Evolutionary conservation across 2,329 filamentous ascomycete species (phyloP), one percentile per base, ranked within the genome.

Genomic region (Sporothrix globosa): DNA sequence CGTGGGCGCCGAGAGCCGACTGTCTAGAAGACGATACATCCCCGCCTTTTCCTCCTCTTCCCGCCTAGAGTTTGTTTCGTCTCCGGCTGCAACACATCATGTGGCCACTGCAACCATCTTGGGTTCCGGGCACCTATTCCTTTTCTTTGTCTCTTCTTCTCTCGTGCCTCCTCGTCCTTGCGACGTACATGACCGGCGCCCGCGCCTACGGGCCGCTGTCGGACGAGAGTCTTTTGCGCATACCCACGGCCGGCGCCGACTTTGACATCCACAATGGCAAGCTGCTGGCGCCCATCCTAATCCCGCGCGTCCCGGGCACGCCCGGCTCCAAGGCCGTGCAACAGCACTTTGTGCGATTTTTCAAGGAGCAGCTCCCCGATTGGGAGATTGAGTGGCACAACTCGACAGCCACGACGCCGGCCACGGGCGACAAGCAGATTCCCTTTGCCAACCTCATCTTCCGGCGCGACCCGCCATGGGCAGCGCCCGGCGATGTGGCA

Each of bases 381-480:
- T 99, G 96, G 96, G 86, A 83, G 5, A 79, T 97, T 56, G 85
- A 90, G 63, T 92, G 92, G 81, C 95, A 99, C 77, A 98, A 98
- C 80, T 93, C 92, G n/a, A 95, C 92, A 0, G 87, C 90, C 39
- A 91, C 85, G 74, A 98, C 95, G 0, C 95, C 95, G 0, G 87
- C 87, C 0, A 92, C 91, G 0, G 89, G 89, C 6, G 84, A 88
- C 71, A 84, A 84, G 69, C 84, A 92, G 7, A 83, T 98, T 0
- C 92, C 93, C 0, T 98, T 99, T 78, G 83, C 87, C 69, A 99
- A 97, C 78, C 84, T 98, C 70, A 91, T 98, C 72, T 89, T 95
- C 70, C 91, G 89, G 48, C 88, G 94, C 69, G 95, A 98, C 79
- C 96, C 96, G 67, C 96, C 96, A 1, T 96, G 92, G 88, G 83